A percentile compares a stretch with the other conserved stretches of the same genome.
These are phyloP conservation scores for Asclepias syriaca DNA, from an alignment of 257 asterid genomes.

Conservation along the genomic window DNA sequence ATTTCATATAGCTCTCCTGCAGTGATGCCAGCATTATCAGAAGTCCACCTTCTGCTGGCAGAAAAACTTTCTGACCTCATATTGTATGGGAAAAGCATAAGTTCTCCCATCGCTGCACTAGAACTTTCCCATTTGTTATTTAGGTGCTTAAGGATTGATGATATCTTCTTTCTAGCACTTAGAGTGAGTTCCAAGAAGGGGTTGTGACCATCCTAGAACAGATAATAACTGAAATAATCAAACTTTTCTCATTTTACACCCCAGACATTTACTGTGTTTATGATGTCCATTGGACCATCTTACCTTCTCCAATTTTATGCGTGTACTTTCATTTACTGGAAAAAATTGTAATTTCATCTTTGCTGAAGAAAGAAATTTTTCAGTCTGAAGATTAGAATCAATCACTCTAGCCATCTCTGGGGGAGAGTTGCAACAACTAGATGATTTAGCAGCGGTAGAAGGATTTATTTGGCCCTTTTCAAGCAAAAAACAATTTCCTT, in stretches of 20 bases:
- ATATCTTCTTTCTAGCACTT: constrained; percentile 64
- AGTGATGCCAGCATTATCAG: constrained; percentile 43
- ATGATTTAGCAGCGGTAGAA: constrained; percentile 9
- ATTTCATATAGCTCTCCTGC: constrained; percentile 62
- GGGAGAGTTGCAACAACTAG: constrained; percentile 18
- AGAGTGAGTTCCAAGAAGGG: constrained; percentile 83
- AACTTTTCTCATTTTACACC: constrained; percentile 3
- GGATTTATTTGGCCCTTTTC: neutral
- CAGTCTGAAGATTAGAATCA: constrained; percentile 27
- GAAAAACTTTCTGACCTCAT: constrained; percentile 41
- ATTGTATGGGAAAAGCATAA: constrained; percentile 64
- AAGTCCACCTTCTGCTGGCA: constrained; percentile 66
- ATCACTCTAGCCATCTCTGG: constrained; percentile 23
- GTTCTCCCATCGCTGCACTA: constrained; percentile 42
- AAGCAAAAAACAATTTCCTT: neutral
- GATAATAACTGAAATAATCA: constrained; percentile 14
- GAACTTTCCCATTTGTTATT: constrained; percentile 68
- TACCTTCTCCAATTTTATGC: constrained; percentile 70
- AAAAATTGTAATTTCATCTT: constrained; percentile 85
- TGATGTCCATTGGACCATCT: neutral
- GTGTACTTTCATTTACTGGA: constrained; percentile 55
- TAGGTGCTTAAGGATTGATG: constrained; percentile 80
- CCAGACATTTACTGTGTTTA: neutral
- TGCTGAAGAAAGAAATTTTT: constrained; percentile 35
- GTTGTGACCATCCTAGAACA: constrained; percentile 66